Percentiles rank a stretch among this genome's conserved stretches.
Conservation (phyloP, 257 asterid species). For the Solanum tarijense region DNA sequence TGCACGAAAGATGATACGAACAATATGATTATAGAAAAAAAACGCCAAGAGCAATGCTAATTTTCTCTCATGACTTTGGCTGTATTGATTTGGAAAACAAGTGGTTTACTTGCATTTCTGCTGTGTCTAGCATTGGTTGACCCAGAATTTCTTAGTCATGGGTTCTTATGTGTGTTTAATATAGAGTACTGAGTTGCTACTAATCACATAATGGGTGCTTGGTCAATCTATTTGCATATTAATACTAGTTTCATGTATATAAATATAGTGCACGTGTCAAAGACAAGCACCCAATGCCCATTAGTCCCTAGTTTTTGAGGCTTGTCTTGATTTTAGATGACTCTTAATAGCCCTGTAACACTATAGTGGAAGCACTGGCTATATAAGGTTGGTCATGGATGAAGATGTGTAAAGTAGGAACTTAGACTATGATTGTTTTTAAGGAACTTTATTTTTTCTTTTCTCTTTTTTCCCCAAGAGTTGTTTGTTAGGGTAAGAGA, state of each 20-base stretch:
- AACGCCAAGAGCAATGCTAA: not conserved
- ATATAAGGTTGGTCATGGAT: not conserved
- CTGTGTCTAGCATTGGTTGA: not conserved
- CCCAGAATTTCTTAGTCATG: not conserved
- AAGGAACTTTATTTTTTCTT: not conserved
- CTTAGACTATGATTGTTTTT: not conserved
- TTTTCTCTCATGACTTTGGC: not conserved
- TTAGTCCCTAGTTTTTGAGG: not conserved
- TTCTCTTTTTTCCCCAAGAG: not conserved
- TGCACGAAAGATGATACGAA: not conserved
- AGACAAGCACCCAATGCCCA: not conserved
- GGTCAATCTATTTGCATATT: not conserved
- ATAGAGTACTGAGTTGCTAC: not conserved
- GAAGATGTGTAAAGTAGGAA: not conserved
- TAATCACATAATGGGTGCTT: not conserved
- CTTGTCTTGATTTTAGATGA: not conserved
- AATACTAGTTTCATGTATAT: not conserved
- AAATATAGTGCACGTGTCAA: not conserved
- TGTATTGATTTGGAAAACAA: not conserved
- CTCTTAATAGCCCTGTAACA: not conserved
- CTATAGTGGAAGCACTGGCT: not conserved
- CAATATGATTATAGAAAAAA: not conserved
- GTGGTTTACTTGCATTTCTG: not conserved
- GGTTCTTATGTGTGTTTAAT: not conserved
- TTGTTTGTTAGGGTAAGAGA: not conserved